These are phyloP conservation scores for Rhododendron vialii DNA, from an alignment of 148 eudicot genomes.

Conservation along the genomic window DNA sequence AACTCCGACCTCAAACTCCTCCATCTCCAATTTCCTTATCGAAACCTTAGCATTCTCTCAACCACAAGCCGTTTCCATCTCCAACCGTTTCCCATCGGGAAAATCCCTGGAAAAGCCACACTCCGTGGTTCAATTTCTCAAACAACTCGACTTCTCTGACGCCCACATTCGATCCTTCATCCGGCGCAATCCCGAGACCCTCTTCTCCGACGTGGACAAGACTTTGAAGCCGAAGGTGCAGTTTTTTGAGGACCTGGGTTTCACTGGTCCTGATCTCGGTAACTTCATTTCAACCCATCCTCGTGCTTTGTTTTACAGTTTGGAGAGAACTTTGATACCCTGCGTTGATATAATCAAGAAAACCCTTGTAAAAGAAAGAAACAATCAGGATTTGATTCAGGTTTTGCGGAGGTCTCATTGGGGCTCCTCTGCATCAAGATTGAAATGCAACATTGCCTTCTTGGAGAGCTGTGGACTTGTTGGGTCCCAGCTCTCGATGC, in stretches of 20 bases:
- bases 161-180: constrained; percentile 4
- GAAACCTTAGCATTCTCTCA: not conserved
- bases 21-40: not conserved
- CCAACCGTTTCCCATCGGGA: not conserved
- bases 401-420: constrained; percentile 1
- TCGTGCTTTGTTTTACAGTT: not conserved
- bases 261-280: constrained; percentile 6
- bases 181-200: not conserved
- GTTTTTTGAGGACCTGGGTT: constrained; percentile 9
- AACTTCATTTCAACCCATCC: constrained; percentile 1
- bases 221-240: constrained; percentile 13
- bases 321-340: not conserved
- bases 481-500: no score
- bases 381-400: constrained; percentile 9
- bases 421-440: not conserved
- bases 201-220: constrained; percentile 1
- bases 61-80: not conserved
- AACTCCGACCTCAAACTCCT: not conserved
- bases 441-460: no score
- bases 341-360: not conserved
- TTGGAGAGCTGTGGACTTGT: no score
- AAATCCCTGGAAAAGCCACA: constrained; percentile 3
- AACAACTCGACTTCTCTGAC: constrained; percentile 9
- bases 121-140: constrained; percentile 6
- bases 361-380: not conserved